Base-by-base conservation (phyloP, 495 filamentous ascomycete species). In the Aspergillus olivimuriae region DNA sequence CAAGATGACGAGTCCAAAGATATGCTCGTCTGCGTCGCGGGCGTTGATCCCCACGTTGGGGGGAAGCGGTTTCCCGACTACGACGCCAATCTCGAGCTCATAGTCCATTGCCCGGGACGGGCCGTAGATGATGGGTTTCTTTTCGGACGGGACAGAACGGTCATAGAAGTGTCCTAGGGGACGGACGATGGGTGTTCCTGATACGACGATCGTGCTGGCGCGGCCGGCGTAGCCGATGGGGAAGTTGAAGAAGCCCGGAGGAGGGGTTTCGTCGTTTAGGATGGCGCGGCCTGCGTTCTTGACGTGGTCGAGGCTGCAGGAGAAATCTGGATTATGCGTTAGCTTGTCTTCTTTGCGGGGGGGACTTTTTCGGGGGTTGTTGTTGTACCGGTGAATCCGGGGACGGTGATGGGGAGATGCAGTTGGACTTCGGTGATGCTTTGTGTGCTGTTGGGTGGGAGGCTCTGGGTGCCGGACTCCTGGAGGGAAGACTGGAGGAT, bases 291-390 rank as follows among this genome's bases (percentile, higher is more conserved):
- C 57, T 5, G 57, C 57, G 40, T 63, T 63, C 17, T 49, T 48
- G 34, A 62, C 51, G 31, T 67, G 61, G 39, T 59, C 50, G 24
- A 70, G 52, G 20, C 63, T 68, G 28, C 60, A 66, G 54, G 83
- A 92, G 65, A 94, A 94, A 61, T 94, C 89, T 33, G 82, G 7
- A n/a, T n/a, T n/a, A n/a, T n/a, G n/a, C n/a, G n/a, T n/a, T n/a
- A n/a, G n/a, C n/a, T n/a, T n/a, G 12, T 20, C 39, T 28, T 24
- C 20, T 22, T 24, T 4, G 19, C 12, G 39, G 22, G 14, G 39
- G 18, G 11, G 9, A 18, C 1, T 11, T 8, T n/a, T 15, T n/a
- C 17, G 3, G 16, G 34, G 19, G 4, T 37, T 4, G n/a, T 16
- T 34, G 14, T 34, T 16, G 28, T 51, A 62, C 56, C 59, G 18